These are phyloP conservation scores for Pseudoneurospora amorphoporcata DNA, from an alignment of 495 filamentous ascomycete species.

Conservation along the genomic window DNA sequence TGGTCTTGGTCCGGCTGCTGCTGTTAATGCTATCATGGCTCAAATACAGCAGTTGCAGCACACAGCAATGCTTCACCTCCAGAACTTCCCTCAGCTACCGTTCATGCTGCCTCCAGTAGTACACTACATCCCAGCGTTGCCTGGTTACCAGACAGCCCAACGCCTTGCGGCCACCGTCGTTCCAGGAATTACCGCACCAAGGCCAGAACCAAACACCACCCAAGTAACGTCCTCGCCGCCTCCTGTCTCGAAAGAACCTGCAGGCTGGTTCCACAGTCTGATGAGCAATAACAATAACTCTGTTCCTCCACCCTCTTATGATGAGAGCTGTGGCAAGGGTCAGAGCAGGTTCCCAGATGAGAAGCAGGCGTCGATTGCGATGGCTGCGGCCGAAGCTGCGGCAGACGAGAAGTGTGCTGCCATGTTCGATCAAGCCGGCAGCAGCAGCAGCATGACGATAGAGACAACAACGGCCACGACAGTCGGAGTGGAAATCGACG, in stretches of 20 bases:
- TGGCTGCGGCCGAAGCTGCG: slow-evolving; percentile 53
- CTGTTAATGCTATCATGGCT: slow-evolving; percentile 60
- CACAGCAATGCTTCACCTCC: slow-evolving; percentile 38
- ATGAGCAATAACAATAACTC: slow-evolving; percentile 8
- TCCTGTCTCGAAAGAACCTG: slow-evolving; percentile 38
- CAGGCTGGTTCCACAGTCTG: slow-evolving; percentile 34
- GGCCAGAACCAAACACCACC: slow-evolving; percentile 26
- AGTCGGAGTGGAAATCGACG: background rate
- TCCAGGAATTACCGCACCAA: slow-evolving; percentile 40
- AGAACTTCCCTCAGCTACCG: slow-evolving; percentile 19
- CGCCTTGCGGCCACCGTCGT: slow-evolving; percentile 61
- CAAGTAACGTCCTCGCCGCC: slow-evolving; percentile 23
- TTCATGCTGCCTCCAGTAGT: slow-evolving; percentile 17
- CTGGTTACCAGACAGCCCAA: slow-evolving; percentile 66
- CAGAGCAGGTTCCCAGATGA: slow-evolving; percentile 29
- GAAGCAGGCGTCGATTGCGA: slow-evolving; percentile 51
- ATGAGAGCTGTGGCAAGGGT: slow-evolving; percentile 62
- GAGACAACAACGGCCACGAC: background rate
- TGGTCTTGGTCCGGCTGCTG: slow-evolving; percentile 44
- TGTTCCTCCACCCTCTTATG: slow-evolving; percentile 62
- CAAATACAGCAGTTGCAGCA: slow-evolving; percentile 78
- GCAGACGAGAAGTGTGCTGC: slow-evolving; percentile 58
- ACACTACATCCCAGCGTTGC: slow-evolving; percentile 47
- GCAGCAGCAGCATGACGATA: slow-evolving; percentile 16
- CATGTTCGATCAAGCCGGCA: slow-evolving; percentile 39